phyloP scores from a whole-genome alignment of 208 protist genomes.

The Wallacemonas sp. region DNA sequence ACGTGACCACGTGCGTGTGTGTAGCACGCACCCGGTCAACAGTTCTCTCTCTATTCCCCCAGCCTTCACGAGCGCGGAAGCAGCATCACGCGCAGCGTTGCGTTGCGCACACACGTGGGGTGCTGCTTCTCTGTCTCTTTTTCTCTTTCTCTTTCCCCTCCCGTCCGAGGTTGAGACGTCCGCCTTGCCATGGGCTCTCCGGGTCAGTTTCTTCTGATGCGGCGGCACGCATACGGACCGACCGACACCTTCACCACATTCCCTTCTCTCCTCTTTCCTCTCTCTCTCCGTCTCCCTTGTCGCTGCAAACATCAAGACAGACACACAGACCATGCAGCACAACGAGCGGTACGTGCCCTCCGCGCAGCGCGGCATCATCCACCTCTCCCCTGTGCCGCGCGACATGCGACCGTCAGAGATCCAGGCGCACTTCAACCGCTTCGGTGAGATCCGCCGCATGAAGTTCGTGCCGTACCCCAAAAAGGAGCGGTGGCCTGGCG shows the following conservation, averaged over 20 bases:
- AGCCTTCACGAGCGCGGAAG: too few relatives aligned
- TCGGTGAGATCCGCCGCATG: slow-evolving; percentile 67
- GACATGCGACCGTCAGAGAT: slow-evolving; percentile 82
- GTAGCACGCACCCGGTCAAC: too few relatives aligned
- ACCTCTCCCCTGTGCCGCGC: slow-evolving; percentile 72
- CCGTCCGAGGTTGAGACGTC: too few relatives aligned
- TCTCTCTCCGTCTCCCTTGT: not conserved
- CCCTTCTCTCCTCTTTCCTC: not conserved
- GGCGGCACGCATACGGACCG: too few relatives aligned
- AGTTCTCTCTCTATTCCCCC: too few relatives aligned
- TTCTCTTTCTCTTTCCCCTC: too few relatives aligned
- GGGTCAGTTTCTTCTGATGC: too few relatives aligned
- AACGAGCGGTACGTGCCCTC: slow-evolving; percentile 34
- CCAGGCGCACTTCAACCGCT: slow-evolving; percentile 63
- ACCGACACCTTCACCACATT: not conserved
- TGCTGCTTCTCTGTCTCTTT: too few relatives aligned
- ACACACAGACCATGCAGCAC: slow-evolving; percentile 12
- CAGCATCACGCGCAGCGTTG: too few relatives aligned
- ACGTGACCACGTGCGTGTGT: too few relatives aligned
- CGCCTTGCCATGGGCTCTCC: too few relatives aligned
- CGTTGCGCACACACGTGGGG: too few relatives aligned
- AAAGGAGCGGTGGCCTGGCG: slow-evolving; percentile 69
- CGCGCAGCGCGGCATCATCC: slow-evolving; percentile 65
- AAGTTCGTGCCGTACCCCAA: slow-evolving; percentile 78
- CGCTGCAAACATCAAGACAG: not conserved